phyloP scores from a whole-genome alignment of 352 stramenopile genomes.

The Phytopythium chamaehyphon region DNA sequence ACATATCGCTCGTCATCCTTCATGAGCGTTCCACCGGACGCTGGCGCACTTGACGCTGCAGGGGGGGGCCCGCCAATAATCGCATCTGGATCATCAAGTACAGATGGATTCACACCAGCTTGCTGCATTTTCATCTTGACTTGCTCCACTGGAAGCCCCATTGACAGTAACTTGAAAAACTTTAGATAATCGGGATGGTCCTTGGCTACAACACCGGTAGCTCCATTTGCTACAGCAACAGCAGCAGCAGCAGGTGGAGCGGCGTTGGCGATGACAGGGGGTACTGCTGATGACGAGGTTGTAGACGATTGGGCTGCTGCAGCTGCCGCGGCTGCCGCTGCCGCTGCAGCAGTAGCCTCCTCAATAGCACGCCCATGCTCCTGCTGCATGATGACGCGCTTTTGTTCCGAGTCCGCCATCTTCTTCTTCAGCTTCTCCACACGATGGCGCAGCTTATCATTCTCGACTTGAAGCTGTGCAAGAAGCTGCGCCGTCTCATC shows the following conservation, averaged over 20 bases:
- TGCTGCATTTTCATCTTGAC: conserved; percentile 87
- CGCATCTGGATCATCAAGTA: conserved; percentile 68
- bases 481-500: conserved; percentile 39
- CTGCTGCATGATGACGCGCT: conserved; percentile 47
- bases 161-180: conserved; percentile 81
- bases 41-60: conserved; percentile 1
- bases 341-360: conserved; percentile 21
- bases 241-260: conserved; percentile 3
- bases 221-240: conserved; percentile 12
- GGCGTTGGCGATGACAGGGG: conserved; percentile 2
- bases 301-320: conserved; percentile 3
- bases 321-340: conserved; percentile 13
- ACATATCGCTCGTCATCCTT: conserved; percentile 82
- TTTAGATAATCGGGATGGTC: conserved; percentile 75
- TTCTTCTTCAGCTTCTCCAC: conserved; percentile 79
- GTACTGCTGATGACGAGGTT: neutral
- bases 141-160: conserved; percentile 77
- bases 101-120: conserved; percentile 50
- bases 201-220: conserved; percentile 40
- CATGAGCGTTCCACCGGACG: conserved; percentile 27
- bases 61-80: conserved; percentile 43
- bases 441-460: conserved; percentile 65
- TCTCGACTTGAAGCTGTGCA: conserved; percentile 60
- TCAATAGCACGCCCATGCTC: conserved; percentile 36
- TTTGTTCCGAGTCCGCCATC: conserved; percentile 45